These are phyloP conservation scores for Crucihimalaya himalaica DNA, from an alignment of 345 rosid species.

Conservation along the genomic window DNA sequence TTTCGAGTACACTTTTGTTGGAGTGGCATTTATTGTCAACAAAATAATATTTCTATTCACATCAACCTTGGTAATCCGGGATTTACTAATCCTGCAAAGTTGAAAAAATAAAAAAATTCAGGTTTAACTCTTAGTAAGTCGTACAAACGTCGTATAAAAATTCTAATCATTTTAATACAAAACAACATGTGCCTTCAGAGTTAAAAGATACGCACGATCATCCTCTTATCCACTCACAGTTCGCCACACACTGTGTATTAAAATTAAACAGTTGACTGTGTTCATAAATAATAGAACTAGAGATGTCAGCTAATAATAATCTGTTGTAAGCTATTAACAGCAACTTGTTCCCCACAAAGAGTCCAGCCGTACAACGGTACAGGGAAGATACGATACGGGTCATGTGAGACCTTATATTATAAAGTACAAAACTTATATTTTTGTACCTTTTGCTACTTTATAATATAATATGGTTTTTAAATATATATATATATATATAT, in stretches of 20 bases:
- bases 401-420: conserved; percentile 28
- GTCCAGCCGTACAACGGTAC: conserved; percentile 36
- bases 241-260: neutral
- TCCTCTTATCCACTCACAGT: neutral
- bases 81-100: neutral
- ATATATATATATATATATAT: no score
- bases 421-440: no score
- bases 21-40: neutral
- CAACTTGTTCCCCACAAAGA: conserved; percentile 23
- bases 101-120: neutral
- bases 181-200: conserved; percentile 5
- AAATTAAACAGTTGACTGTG: neutral
- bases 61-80: neutral
- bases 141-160: neutral
- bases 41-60: neutral
- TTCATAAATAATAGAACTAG: neutral
- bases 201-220: conserved; percentile 3
- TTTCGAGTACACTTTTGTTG: neutral
- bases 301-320: conserved; percentile 14
- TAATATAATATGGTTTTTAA: no score
- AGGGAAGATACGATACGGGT: conserved; percentile 15
- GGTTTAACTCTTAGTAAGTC: neutral
- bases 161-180: neutral
- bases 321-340: conserved; percentile 24
- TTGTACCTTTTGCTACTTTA: neutral